phyloP scores from a whole-genome alignment of 2,329 filamentous ascomycete species.

The Ustilaginoidea virens region DNA sequence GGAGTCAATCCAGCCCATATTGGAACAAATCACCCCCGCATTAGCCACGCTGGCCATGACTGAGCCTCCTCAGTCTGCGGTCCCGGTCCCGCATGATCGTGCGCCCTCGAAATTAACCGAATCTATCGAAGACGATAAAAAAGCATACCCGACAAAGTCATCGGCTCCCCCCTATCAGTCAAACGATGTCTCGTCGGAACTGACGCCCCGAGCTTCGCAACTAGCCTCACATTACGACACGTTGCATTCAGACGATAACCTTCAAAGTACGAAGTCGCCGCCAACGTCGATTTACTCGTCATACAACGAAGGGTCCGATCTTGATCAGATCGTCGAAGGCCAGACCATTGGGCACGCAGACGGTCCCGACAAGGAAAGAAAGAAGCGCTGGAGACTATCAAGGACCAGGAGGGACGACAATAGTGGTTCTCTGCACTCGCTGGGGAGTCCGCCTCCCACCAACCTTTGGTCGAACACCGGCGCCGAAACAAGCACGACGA shows the following conservation, averaged over 20 bases:
- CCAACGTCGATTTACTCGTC: slow-evolving; percentile 63
- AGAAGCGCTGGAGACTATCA: slow-evolving; percentile 58
- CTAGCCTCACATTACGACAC: slow-evolving; percentile 23
- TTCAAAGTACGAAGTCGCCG: slow-evolving; percentile 58
- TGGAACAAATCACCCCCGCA: slow-evolving; percentile 2
- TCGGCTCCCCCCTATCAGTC: slow-evolving; percentile 9
- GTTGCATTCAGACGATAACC: slow-evolving; percentile 27
- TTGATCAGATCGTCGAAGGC: slow-evolving; percentile 54
- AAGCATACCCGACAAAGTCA: slow-evolving; percentile 5
- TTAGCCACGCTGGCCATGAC: neutral
- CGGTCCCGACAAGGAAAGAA: slow-evolving; percentile 49
- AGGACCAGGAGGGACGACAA: slow-evolving; percentile 44
- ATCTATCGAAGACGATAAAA: too few species aligned
- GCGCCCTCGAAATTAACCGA: too few species aligned
- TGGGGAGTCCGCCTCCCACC: slow-evolving; percentile 27
- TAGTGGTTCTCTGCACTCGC: slow-evolving; percentile 23
- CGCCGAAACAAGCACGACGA: slow-evolving; percentile 51
- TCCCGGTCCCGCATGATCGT: neutral
- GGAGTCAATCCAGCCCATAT: slow-evolving; percentile 15
- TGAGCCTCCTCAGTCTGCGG: neutral
- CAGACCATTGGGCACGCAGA: slow-evolving; percentile 19
- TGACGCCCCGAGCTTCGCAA: slow-evolving; percentile 31
- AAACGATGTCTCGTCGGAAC: slow-evolving; percentile 24
- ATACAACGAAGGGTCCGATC: slow-evolving; percentile 68
- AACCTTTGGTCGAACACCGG: slow-evolving; percentile 45